These are phyloP conservation scores for Drechslera avenae DNA, from an alignment of 2,329 filamentous ascomycete species.

Conservation along the genomic window DNA sequence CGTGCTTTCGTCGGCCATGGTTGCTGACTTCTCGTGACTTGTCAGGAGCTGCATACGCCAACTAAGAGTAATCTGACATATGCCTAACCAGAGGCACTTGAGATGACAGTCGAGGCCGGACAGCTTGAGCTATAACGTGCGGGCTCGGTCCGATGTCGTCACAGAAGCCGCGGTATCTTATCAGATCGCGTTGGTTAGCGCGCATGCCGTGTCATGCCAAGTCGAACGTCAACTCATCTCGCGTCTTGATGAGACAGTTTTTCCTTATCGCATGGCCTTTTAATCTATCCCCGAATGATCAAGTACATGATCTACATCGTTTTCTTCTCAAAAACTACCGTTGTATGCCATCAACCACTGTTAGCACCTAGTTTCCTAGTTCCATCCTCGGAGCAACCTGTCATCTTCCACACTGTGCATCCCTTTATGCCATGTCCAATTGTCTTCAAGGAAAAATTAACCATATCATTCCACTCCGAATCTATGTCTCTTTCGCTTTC, in stretches of 20 bases:
- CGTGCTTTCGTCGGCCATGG: conserved; percentile 63
- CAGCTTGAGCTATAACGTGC: conserved; percentile 9
- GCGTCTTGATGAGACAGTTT: neutral
- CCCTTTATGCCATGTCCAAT: too few species aligned
- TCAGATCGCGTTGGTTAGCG: conserved; percentile 17
- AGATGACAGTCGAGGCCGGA: conserved; percentile 1
- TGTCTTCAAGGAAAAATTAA: too few species aligned
- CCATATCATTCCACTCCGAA: neutral
- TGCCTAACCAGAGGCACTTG: conserved; percentile 6
- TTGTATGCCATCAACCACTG: too few species aligned
- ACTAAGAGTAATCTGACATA: neutral
- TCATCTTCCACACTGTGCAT: neutral
- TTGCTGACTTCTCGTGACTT: conserved; percentile 36
- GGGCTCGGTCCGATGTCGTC: conserved; percentile 13
- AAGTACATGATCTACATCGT: neutral
- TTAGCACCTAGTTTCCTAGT: too few species aligned
- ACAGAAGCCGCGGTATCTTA: conserved; percentile 11
- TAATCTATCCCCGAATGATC: too few species aligned
- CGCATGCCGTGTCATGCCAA: conserved; percentile 5
- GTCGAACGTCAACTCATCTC: neutral
- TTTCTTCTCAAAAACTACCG: too few species aligned
- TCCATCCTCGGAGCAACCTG: too few species aligned
- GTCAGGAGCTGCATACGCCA: conserved; percentile 20
- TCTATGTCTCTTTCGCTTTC: neutral
- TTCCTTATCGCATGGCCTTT: neutral